Evolutionary conservation across 176 grass and related monocot genomes (phyloP).

Genomic region (Carex kokanica): DNA sequence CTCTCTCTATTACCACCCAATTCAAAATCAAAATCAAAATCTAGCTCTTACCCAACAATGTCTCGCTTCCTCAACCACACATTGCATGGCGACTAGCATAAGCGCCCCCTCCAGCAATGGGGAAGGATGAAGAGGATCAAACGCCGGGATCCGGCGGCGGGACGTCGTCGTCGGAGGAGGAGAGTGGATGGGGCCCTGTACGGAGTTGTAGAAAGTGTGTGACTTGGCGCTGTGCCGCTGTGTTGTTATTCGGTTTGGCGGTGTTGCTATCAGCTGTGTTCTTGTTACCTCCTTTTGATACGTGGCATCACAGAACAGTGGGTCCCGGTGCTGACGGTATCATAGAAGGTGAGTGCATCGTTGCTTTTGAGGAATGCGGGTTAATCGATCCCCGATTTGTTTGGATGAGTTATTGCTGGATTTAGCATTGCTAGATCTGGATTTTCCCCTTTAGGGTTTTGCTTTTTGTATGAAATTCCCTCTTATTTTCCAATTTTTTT

Average conservation of each 20-base stretch:
- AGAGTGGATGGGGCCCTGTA: not conserved
- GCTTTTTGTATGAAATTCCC: not conserved
- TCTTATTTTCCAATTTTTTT: not conserved
- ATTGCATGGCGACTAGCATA: slow-evolving; percentile 24
- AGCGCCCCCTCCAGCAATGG: slow-evolving; percentile 33
- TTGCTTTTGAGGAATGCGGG: slow-evolving; percentile 24
- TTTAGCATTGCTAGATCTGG: slow-evolving; percentile 19
- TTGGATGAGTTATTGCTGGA: not conserved
- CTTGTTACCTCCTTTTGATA: slow-evolving; percentile 64
- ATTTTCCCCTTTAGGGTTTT: not conserved
- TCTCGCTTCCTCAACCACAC: not conserved
- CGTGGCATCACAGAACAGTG: slow-evolving; percentile 21
- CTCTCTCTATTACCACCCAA: slow-evolving; percentile 6
- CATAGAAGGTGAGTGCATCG: slow-evolving; percentile 46
- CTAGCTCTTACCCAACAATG: slow-evolving; percentile 11
- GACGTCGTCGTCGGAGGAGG: not conserved
- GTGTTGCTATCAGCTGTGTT: slow-evolving; percentile 60
- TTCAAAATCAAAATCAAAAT: slow-evolving; percentile 5
- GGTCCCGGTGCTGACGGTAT: slow-evolving; percentile 22
- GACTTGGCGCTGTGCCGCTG: slow-evolving; percentile 48
- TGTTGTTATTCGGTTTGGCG: slow-evolving; percentile 53
- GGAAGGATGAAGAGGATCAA: slow-evolving; percentile 53
- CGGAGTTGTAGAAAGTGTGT: slow-evolving; percentile 25
- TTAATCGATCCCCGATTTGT: not conserved
- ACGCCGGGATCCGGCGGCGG: slow-evolving; percentile 20